A percentile compares a stretch with the other conserved stretches of the same genome.
phyloP scores from a whole-genome alignment of 805 yeast species.

The Torulaspora microellipsoides region DNA sequence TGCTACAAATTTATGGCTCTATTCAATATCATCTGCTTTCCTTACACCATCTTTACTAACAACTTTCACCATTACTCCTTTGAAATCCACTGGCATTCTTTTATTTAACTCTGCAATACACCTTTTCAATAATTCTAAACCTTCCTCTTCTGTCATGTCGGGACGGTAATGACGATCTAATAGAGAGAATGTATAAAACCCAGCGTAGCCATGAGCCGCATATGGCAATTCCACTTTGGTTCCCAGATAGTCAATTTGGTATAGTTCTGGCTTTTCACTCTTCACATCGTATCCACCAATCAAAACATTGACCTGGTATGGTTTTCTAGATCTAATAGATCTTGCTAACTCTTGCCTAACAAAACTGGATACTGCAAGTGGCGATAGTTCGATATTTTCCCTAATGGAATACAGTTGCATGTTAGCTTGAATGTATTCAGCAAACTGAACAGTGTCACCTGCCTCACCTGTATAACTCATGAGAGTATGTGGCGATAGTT shows the following conservation, averaged over 20 bases:
- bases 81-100: constrained; percentile 79
- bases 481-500: constrained; percentile 67
- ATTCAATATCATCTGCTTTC: constrained; percentile 34
- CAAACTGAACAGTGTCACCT: constrained; percentile 94
- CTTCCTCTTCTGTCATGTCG: constrained; percentile 72
- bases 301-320: constrained; percentile 89
- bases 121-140: constrained; percentile 62
- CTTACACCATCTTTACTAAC: constrained; percentile 61
- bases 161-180: constrained; percentile 85
- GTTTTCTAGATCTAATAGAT: constrained; percentile 87
- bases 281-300: constrained; percentile 76
- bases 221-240: constrained; percentile 88
- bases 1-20: not conserved
- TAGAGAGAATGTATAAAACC: constrained; percentile 84
- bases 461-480: constrained; percentile 94
- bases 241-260: constrained; percentile 92
- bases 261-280: constrained; percentile 57
- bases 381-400: constrained; percentile 74
- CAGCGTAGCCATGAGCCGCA: constrained; percentile 99
- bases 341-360: constrained; percentile 85
- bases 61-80: constrained; percentile 70
- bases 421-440: constrained; percentile 91
- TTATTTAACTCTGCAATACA: constrained; percentile 75
- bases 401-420: constrained; percentile 83
- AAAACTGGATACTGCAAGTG: constrained; percentile 82